Evolutionary conservation across 1,139 yeast species (phyloP).

Genomic region (Trichomonascaceae sp.): DNA sequence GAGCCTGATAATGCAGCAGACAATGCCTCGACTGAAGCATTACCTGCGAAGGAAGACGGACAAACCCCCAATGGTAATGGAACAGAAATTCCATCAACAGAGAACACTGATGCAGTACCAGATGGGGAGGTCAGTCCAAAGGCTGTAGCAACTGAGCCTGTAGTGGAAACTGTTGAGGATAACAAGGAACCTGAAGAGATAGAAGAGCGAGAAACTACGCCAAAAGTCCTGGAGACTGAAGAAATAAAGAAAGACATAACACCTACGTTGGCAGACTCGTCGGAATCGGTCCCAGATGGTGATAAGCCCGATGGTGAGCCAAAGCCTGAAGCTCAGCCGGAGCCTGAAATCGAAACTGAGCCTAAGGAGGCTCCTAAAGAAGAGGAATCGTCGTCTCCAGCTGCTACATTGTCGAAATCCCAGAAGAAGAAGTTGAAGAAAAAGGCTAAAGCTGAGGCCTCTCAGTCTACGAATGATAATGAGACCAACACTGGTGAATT

Average conservation of each 20-base stretch:
- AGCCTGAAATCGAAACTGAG: constrained; percentile 16
- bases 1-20: background rate
- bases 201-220: constrained; percentile 14
- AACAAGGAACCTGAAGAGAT: constrained; percentile 15
- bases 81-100: background rate
- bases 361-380: constrained; percentile 13
- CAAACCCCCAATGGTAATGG: background rate
- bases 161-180: constrained; percentile 13
- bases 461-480: constrained; percentile 10
- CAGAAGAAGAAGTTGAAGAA: constrained; percentile 24
- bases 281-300: background rate
- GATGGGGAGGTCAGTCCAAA: constrained; percentile 9
- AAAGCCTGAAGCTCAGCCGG: constrained; percentile 6
- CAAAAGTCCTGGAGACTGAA: background rate
- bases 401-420: constrained; percentile 10
- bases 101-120: background rate
- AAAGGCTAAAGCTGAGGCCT: constrained; percentile 11
- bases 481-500: constrained; percentile 8
- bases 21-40: background rate
- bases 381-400: constrained; percentile 17
- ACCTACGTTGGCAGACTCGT: background rate
- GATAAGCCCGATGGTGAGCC: background rate
- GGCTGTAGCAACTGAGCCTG: constrained; percentile 11
- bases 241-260: background rate
- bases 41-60: background rate